Percentiles rank a stretch among this genome's conserved stretches.
Evolutionary conservation across 1,284 basidiomycete genomes (phyloP).

Genomic region (Tremellales sp.): DNA sequence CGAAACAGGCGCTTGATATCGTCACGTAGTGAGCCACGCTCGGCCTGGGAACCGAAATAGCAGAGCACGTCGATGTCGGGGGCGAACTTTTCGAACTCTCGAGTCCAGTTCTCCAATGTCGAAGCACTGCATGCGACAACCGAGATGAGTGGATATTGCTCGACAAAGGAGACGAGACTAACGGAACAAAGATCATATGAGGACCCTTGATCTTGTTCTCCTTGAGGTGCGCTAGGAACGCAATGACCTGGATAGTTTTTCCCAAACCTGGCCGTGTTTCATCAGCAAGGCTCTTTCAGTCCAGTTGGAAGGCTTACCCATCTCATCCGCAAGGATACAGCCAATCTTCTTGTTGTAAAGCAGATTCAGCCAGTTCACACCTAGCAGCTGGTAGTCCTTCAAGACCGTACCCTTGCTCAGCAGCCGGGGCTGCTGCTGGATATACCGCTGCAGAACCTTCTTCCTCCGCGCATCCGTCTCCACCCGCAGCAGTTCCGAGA

Average conservation of each 20-base stretch:
- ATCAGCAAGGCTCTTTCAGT: background rate
- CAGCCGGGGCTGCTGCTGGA: constrained; percentile 69
- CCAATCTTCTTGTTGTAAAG: constrained; percentile 76
- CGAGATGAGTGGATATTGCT: too few species aligned
- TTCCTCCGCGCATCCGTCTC: constrained; percentile 36
- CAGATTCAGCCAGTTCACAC: constrained; percentile 95
- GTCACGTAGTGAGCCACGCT: constrained; percentile 72
- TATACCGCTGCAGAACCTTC: constrained; percentile 51
- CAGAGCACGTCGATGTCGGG: constrained; percentile 78
- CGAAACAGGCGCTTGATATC: constrained; percentile 58
- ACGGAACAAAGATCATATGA: constrained; percentile 93
- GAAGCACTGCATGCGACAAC: constrained; percentile 62
- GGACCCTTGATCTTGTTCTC: constrained; percentile 73
- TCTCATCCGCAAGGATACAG: constrained; percentile 97
- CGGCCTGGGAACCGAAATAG: constrained; percentile 90
- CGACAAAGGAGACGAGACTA: constrained; percentile 45
- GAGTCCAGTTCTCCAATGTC: constrained; percentile 96
- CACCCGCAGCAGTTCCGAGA: constrained; percentile 39
- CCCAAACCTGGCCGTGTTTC: constrained; percentile 81
- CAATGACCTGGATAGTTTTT: constrained; percentile 98
- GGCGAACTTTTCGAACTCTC: constrained; percentile 89
- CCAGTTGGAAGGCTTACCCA: constrained; percentile 61
- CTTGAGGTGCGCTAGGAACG: constrained; percentile 87
- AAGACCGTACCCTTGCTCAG: constrained; percentile 69
- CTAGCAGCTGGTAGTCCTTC: constrained; percentile 95